phyloP scores from a whole-genome alignment of 352 stramenopile species.

The Phytophthora cactorum region DNA sequence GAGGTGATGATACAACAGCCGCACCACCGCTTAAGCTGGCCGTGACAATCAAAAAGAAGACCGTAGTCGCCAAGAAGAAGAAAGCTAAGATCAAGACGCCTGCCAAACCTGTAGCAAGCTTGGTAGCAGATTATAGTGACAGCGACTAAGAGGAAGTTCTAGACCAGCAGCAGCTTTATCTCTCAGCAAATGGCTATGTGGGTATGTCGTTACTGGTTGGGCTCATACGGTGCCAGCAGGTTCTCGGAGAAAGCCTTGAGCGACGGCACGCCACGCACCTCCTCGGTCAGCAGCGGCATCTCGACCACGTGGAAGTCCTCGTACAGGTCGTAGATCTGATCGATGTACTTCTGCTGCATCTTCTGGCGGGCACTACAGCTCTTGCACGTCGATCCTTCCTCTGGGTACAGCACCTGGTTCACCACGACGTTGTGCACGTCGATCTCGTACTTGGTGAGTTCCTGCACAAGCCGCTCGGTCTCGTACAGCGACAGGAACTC shows the following conservation, averaged over 20 bases:
- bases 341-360: conserved; percentile 99
- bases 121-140: conserved; percentile 86
- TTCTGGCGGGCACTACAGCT: conserved; percentile 97
- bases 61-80: conserved; percentile 35
- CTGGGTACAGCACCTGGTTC: conserved; percentile 98
- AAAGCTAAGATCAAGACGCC: conserved; percentile 42
- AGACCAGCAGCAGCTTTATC: conserved; percentile 20
- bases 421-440: conserved; percentile 99
- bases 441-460: conserved; percentile 99
- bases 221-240: conserved; percentile 94
- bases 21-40: conserved; percentile 38
- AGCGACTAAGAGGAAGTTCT: conserved; percentile 47
- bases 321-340: conserved; percentile 99
- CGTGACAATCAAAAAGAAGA: conserved; percentile 45
- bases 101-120: conserved; percentile 47
- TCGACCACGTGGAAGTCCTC: conserved; percentile 99
- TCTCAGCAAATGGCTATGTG: conserved; percentile 11
- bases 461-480: conserved; percentile 98
- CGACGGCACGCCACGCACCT: conserved; percentile 96
- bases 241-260: conserved; percentile 95
- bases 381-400: conserved; percentile 75
- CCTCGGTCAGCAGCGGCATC: conserved; percentile 98
- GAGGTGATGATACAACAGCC: conserved; percentile 3
- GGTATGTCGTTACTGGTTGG: conserved; percentile 47
- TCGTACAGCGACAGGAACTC: conserved; percentile 99